Evolutionary conservation across 148 eudicot genomes (phyloP).

Genomic region (Heliamphora exappendiculata): DNA sequence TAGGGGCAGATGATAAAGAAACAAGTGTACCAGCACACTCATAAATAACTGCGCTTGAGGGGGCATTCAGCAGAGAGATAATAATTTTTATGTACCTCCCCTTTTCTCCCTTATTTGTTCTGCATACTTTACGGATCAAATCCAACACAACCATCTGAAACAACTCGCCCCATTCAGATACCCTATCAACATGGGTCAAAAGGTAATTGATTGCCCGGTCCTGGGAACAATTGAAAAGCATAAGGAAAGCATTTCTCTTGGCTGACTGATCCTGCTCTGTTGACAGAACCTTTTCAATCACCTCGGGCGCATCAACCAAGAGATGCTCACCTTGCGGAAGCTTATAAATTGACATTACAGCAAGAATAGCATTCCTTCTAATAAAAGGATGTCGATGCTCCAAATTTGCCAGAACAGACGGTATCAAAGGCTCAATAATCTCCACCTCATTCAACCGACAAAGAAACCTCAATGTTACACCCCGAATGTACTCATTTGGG

Average conservation of each 20-base stretch:
- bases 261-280: conserved; percentile 78
- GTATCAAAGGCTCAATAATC: conserved; percentile 69
- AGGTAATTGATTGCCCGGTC: conserved; percentile 79
- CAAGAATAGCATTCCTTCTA: conserved; percentile 70
- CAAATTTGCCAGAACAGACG: conserved; percentile 49
- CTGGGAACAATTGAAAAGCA: conserved; percentile 79
- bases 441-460: conserved; percentile 62
- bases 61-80: conserved; percentile 70
- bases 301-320: conserved; percentile 59
- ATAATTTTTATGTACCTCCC: conserved; percentile 87
- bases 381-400: conserved; percentile 73
- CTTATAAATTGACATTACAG: conserved; percentile 64
- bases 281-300: conserved; percentile 59
- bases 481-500: conserved; percentile 69
- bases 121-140: conserved; percentile 78
- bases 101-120: conserved; percentile 74
- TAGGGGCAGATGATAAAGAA: conserved; percentile 85
- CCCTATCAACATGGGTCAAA: conserved; percentile 57
- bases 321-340: conserved; percentile 82
- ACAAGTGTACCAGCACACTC: conserved; percentile 92
- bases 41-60: conserved; percentile 76
- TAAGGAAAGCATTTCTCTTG: conserved; percentile 85
- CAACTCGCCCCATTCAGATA: conserved; percentile 76
- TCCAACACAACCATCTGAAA: conserved; percentile 93
- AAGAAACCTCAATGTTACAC: conserved; percentile 72